These are phyloP conservation scores for Fusarium nelsonii DNA, from an alignment of 2,329 filamentous ascomycete genomes.

Conservation along the genomic window DNA sequence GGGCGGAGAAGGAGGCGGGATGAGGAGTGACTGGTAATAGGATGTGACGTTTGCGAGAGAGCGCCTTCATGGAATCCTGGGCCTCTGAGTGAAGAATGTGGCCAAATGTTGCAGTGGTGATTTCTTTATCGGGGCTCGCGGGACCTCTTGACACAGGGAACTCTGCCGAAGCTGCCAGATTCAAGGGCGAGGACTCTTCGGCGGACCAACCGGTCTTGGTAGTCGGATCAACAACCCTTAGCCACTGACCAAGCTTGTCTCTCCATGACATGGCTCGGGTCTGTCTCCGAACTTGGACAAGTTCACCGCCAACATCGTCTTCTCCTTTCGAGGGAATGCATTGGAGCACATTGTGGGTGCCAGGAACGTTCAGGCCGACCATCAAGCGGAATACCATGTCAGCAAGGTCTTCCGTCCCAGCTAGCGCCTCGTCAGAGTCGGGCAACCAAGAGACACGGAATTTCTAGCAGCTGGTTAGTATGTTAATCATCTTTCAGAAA, in stretches of 20 bases:
- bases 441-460: slow-evolving; percentile 60
- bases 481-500: background rate
- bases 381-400: slow-evolving; percentile 63
- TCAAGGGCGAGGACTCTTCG: background rate
- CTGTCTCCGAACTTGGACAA: slow-evolving; percentile 49
- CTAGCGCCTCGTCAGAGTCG: slow-evolving; percentile 35
- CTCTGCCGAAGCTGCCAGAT: slow-evolving; percentile 3
- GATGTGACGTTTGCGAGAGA: slow-evolving; percentile 49
- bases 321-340: slow-evolving; percentile 32
- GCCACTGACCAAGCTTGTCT: slow-evolving; percentile 52
- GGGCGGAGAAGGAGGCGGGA: slow-evolving; percentile 57
- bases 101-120: slow-evolving; percentile 63
- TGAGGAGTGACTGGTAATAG: slow-evolving; percentile 63
- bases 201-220: slow-evolving; percentile 20
- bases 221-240: slow-evolving; percentile 46
- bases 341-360: slow-evolving; percentile 31
- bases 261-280: slow-evolving; percentile 53
- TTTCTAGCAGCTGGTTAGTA: slow-evolving; percentile 42
- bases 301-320: slow-evolving; percentile 16
- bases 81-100: slow-evolving; percentile 58
- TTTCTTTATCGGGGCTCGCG: slow-evolving; percentile 4
- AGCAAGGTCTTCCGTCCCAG: slow-evolving; percentile 54
- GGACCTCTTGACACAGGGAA: slow-evolving; percentile 13
- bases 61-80: background rate
- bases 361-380: slow-evolving; percentile 43